These are phyloP conservation scores for Litsea cubeba DNA, from an alignment of 164 flowering plant genomes.

Conservation along the genomic window DNA sequence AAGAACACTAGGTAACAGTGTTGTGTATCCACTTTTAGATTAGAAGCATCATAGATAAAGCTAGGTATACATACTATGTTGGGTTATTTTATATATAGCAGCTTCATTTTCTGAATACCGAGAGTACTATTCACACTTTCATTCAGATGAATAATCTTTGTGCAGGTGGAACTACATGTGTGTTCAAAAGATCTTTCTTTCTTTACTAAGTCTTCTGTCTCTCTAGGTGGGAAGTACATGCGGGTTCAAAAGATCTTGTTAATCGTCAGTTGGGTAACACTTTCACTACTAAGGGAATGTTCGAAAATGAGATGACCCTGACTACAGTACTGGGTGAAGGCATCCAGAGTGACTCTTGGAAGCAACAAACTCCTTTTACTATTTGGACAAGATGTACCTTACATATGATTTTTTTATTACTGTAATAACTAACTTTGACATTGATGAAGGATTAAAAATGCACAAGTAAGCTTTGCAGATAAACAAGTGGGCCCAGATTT, in stretches of 20 bases:
- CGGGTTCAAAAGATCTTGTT: conserved; percentile 34
- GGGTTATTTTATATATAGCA: no score
- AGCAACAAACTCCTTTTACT: conserved; percentile 17
- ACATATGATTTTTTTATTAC: background rate
- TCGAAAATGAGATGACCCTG: conserved; percentile 49
- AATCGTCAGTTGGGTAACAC: conserved; percentile 45
- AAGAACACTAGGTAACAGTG: no score
- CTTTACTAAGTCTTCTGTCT: background rate
- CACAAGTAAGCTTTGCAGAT: background rate
- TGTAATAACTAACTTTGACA: background rate
- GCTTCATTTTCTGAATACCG: no score
- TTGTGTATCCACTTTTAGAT: no score
- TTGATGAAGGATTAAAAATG: background rate
- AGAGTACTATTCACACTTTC: no score
- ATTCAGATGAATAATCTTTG: no score
- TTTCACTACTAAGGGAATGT: conserved; percentile 56
- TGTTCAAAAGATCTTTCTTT: no score
- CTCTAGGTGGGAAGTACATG: conserved; percentile 43
- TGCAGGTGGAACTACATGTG: no score
- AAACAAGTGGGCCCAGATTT: background rate
- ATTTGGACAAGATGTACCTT: background rate
- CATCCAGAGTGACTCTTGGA: conserved; percentile 44
- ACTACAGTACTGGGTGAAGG: conserved; percentile 61
- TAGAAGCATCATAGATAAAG: no score
- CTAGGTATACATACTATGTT: no score